Conservation (phyloP, 78 protist genomes). For the Dictyostelium citrinum region DNA sequence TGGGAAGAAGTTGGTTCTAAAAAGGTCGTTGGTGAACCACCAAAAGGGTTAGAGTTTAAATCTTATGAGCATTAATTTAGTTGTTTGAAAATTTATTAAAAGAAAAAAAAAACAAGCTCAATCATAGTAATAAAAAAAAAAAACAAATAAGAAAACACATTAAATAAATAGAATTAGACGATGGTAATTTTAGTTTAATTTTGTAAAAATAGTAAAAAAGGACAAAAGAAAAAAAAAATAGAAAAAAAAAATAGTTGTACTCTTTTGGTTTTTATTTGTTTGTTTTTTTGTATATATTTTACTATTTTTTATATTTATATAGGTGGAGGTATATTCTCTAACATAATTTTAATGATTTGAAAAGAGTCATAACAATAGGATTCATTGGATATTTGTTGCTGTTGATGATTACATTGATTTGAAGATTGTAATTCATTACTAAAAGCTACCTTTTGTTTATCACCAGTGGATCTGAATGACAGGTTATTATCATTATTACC, state of each 20-base stretch:
- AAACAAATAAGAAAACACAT: too few relatives aligned
- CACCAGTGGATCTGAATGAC: neutral
- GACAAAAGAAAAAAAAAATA: too few relatives aligned
- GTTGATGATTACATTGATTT: neutral
- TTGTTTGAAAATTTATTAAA: too few relatives aligned
- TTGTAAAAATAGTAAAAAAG: neutral
- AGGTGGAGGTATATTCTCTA: conserved; percentile 65
- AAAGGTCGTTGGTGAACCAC: conserved; percentile 80
- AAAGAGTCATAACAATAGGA: conserved; percentile 32
- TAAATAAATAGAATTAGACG: neutral
- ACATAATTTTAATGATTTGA: conserved; percentile 37
- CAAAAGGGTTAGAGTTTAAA: conserved; percentile 75
- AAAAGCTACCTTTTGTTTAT: neutral
- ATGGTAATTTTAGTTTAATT: neutral
- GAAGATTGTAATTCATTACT: neutral
- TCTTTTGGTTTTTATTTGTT: neutral
- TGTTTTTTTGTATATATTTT: neutral
- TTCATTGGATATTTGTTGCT: neutral
- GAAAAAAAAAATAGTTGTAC: too few relatives aligned
- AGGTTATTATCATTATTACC: neutral
- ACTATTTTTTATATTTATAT: neutral
- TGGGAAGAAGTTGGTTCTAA: conserved; percentile 93
- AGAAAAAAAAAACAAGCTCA: too few relatives aligned
- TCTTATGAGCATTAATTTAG: too few relatives aligned
- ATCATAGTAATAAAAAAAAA: too few relatives aligned